phyloP scores from a whole-genome alignment of 2,329 filamentous ascomycete species.

The Ceratocystis diversiconidia region DNA sequence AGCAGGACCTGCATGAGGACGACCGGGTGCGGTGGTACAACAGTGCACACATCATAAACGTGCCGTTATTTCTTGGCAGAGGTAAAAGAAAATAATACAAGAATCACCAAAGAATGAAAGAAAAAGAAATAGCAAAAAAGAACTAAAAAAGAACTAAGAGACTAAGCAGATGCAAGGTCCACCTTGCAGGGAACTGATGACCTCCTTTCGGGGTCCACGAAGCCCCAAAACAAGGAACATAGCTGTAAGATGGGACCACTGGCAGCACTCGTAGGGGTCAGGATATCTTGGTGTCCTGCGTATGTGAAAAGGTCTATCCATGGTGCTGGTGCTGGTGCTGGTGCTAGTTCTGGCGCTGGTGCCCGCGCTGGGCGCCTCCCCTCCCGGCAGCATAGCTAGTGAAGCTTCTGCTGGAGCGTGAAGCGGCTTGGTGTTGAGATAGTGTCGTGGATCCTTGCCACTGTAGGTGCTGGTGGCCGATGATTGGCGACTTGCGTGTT shows the following conservation, averaged over 20 bases:
- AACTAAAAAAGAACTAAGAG: too few species aligned
- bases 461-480: not conserved
- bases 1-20: not conserved
- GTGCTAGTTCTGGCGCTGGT: not conserved
- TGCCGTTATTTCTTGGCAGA: not conserved
- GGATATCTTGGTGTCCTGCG: not conserved
- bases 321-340: not conserved
- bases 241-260: constrained; percentile 2
- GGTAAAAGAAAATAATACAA: too few species aligned
- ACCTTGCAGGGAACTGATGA: not conserved
- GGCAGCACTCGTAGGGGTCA: not conserved
- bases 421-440: not conserved
- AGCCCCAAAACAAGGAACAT: not conserved
- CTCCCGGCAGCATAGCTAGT: not conserved
- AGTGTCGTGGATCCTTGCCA: not conserved
- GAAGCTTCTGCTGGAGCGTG: not conserved
- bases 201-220: not conserved
- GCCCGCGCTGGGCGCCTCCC: not conserved
- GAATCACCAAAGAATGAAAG: too few species aligned
- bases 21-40: not conserved
- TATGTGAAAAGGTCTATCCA: not conserved
- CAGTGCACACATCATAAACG: not conserved
- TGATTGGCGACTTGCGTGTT: not conserved
- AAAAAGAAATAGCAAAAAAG: too few species aligned
- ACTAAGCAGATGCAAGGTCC: not conserved